These are phyloP conservation scores for Lagenidium giganteum DNA, from an alignment of 352 stramenopile genomes.

Conservation along the genomic window DNA sequence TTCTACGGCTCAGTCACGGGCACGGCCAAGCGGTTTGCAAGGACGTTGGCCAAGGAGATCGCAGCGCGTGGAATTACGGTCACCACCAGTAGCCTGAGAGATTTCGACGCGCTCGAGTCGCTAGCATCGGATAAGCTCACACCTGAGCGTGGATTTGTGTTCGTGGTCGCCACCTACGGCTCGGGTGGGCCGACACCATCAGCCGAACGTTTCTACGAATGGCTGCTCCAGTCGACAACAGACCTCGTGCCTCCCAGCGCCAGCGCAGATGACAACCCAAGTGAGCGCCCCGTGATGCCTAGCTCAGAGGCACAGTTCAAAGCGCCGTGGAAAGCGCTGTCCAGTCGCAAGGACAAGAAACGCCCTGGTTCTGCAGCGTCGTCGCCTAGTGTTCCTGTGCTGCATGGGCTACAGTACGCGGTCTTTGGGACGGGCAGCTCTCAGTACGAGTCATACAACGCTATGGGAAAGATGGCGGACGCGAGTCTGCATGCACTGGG, in stretches of 20 bases:
- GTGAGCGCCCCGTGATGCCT: too few relatives aligned
- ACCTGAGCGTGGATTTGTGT: slow-evolving; percentile 51
- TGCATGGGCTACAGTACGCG: slow-evolving; percentile 81
- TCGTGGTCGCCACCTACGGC: slow-evolving; percentile 94
- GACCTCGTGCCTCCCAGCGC: background rate
- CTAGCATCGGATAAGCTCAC: slow-evolving; percentile 20
- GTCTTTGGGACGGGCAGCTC: slow-evolving; percentile 96
- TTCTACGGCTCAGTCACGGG: slow-evolving; percentile 95
- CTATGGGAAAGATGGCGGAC: slow-evolving; percentile 91
- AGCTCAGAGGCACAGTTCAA: slow-evolving; percentile 7
- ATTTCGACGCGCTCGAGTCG: slow-evolving; percentile 44
- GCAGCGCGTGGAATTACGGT: slow-evolving; percentile 45
- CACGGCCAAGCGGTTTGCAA: slow-evolving; percentile 90
- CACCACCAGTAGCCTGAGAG: slow-evolving; percentile 82
- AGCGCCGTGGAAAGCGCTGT: slow-evolving; percentile 14
- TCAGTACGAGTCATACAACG: slow-evolving; percentile 95
- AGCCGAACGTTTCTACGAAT: slow-evolving; percentile 82
- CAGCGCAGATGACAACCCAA: background rate
- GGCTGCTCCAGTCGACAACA: slow-evolving; percentile 42
- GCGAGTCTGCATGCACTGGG: slow-evolving; percentile 71
- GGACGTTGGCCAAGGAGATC: slow-evolving; percentile 72
- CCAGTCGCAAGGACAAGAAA: too few relatives aligned
- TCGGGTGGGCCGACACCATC: slow-evolving; percentile 94
- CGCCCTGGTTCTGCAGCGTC: too few relatives aligned
- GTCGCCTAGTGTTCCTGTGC: too few relatives aligned